Evolutionary conservation across 768 basidiomycete species (phyloP), one percentile per base, ranked within the genome.

Genomic region (Porphyrellus cyaneotinctus): DNA sequence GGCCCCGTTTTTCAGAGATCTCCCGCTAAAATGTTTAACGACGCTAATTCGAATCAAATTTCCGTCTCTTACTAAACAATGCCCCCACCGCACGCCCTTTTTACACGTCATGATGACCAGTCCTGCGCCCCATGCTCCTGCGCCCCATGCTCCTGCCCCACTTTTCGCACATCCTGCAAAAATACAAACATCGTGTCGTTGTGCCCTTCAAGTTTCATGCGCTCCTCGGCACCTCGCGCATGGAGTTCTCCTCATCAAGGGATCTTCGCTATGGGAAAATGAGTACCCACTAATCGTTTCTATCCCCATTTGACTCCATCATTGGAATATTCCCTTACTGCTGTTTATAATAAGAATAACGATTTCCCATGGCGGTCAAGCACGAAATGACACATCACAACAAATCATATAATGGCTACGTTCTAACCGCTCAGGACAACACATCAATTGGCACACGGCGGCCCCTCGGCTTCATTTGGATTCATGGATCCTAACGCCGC

Each of bases 11-110:
- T 24, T 37, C 31, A 65, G 54, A 51, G 56, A 63, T 58, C 58
- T 26, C 37, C 51, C 65, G 60, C 47, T 47, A 58, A 68, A 66
- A 67, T 58, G 68, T 58, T 52, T 68, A 66, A 67, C 60, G 53
- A 69, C 52, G 57, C 51, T 70, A 67, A 69, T 63, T 51, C 22
- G 55, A 63, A 65, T 67, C 60, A 54, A 56, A 53, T 62, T 35
- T 57, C 58, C 53, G 56, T 51, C 36, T 60, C 52, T 58, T 60
- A 64, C 65, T 38, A 53, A 60, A 52, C 41, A 42, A 43, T 38
- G 41, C 33, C 22, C n/a, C 12, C 8, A 20, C 17, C 33, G 28
- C 43, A 24, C 38, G 36, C 18, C 26, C 9, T 28, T 28, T 53
- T 49, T 53, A 58, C 57, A 64, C 62, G 59, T 64, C 65, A 67